phyloP scores from a whole-genome alignment of 2,329 filamentous ascomycete species.

The Calonectria hawksworthii region DNA sequence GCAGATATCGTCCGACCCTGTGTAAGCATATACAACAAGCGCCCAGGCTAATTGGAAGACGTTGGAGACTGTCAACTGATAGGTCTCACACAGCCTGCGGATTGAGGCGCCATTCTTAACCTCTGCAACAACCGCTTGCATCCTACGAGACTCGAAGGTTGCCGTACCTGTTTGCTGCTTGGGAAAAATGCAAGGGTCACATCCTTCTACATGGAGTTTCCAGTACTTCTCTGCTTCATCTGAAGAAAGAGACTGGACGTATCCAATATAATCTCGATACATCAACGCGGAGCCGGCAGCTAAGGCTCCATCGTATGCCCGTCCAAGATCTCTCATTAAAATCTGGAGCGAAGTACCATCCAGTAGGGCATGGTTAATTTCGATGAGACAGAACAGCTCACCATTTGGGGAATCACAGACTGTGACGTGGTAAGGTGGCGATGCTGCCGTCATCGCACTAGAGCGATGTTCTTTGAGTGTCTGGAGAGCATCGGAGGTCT shows the following conservation, averaged over 20 bases:
- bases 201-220: background rate
- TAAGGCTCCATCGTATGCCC: background rate
- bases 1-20: slow-evolving; percentile 30
- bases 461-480: background rate
- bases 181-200: background rate
- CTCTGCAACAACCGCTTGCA: slow-evolving; percentile 20
- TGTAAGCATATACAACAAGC: slow-evolving; percentile 33
- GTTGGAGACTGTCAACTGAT: slow-evolving; percentile 29
- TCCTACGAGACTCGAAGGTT: background rate
- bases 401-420: background rate
- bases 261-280: background rate
- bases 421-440: background rate
- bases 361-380: background rate
- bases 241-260: background rate
- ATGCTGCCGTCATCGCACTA: background rate
- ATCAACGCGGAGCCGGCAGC: background rate
- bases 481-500: background rate
- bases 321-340: background rate
- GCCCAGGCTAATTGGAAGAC: slow-evolving; percentile 33
- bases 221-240: background rate
- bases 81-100: slow-evolving; percentile 16
- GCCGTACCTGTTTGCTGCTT: background rate
- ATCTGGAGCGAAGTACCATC: background rate
- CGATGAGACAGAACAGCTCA: background rate
- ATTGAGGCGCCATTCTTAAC: slow-evolving; percentile 7